Percentiles rank a stretch among this genome's conserved stretches.
phyloP scores from a whole-genome alignment of 192 early-diverging fungal species.

The Dissophora globulifera region DNA sequence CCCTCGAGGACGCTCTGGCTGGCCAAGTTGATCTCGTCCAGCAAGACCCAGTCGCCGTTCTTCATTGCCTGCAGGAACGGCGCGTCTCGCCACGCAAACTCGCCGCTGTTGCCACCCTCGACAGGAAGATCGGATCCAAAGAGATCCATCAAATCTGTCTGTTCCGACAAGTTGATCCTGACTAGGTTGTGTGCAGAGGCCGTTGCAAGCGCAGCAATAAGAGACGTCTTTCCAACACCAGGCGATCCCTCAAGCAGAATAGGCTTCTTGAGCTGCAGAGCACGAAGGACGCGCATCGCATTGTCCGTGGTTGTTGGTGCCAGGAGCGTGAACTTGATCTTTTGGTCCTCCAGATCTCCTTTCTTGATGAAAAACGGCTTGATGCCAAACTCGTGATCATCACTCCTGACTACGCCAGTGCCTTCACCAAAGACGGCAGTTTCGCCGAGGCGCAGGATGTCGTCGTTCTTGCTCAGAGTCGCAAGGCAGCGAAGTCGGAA shows the following conservation, averaged over 20 bases:
- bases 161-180: slow-evolving; percentile 97
- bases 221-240: slow-evolving; percentile 96
- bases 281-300: slow-evolving; percentile 84
- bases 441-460: slow-evolving; percentile 35
- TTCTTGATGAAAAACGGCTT: slow-evolving; percentile 83
- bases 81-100: slow-evolving; percentile 98
- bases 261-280: slow-evolving; percentile 91
- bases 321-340: slow-evolving; percentile 81
- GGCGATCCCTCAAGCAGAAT: slow-evolving; percentile 97
- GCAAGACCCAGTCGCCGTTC: slow-evolving; percentile 94
- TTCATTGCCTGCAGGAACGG: slow-evolving; percentile 97
- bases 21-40: slow-evolving; percentile 99
- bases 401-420: slow-evolving; percentile 37
- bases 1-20: slow-evolving; percentile 98
- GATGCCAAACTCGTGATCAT: slow-evolving; percentile 70
- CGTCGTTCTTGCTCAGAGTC: slow-evolving; percentile 56
- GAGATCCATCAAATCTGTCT: slow-evolving; percentile 98
- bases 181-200: slow-evolving; percentile 87
- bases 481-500: slow-evolving; percentile 62
- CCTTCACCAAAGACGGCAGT: slow-evolving; percentile 52
- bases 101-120: slow-evolving; percentile 82
- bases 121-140: slow-evolving; percentile 98
- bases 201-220: slow-evolving; percentile 84
- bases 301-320: slow-evolving; percentile 95
- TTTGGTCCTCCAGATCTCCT: slow-evolving; percentile 60